Base-by-base conservation (phyloP, 768 basidiomycete genomes). In the Auriscalpium microsporum region DNA sequence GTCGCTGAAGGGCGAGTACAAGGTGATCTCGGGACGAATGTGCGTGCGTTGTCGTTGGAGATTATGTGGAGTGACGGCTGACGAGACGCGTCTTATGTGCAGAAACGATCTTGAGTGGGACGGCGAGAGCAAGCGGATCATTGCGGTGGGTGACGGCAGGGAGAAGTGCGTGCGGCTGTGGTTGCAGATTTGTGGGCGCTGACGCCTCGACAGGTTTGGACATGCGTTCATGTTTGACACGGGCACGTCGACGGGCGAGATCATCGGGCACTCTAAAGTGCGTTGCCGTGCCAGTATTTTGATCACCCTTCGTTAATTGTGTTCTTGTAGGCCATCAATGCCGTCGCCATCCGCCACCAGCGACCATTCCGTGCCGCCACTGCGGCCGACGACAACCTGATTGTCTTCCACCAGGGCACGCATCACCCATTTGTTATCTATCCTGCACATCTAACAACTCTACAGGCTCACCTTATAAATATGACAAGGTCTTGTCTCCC, bases 91-190 rank as follows among this genome's bases (percentile, higher is more conserved):
- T 23, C 33, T n/a, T 19, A 45, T 13, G 10, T 54, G 14, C 61
- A 92, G 94, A 61, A 94, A 94, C 62, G 95, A 97, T 71, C 79
- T 98, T 19, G 87, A 86, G 10, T 98, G 95, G 95, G 95, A 97
- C 64, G 89, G 88, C 1, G 95, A 97, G 69, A 91, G 88, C 65
- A 95, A 96, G 68, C 80, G 95, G n/a, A 87, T 98, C 55, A 88
- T 97, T 49, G 90, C 87, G 8, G 94, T 90, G 11, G 95, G 95
- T 52, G 91, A 95, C 60, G 94, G 94, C 37, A 78, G 84, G 56
- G 94, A 94, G 64, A 91, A 87, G 91, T 93, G 53, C 45, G 68
- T 58, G 9, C 17, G 28, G 28, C 28, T 28, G 2, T 28, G 28
- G 28, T 7, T 28, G 4, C 46, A 35, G 10, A 16, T 21, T 19